phyloP scores from a whole-genome alignment of 371 early-diverging fungal species.

The Nematocida sp. region DNA sequence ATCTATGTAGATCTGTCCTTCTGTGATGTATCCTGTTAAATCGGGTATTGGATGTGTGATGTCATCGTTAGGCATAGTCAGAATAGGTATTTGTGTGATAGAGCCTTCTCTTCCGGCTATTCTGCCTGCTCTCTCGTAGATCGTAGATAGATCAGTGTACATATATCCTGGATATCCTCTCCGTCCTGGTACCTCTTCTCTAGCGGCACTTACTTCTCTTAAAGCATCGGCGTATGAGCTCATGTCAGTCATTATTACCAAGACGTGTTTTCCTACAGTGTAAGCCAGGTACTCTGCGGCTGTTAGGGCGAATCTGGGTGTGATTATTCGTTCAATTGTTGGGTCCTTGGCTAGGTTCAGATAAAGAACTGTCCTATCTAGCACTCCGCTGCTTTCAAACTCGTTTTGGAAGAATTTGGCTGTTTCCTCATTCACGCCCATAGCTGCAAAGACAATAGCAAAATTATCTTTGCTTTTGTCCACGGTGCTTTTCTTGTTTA shows the following conservation, averaged over 20 bases:
- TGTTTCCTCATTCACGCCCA: conserved; percentile 99
- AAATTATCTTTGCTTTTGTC: conserved; percentile 98
- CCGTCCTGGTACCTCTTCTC: conserved; percentile 99
- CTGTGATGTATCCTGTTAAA: conserved; percentile 99
- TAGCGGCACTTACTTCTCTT: conserved; percentile 95
- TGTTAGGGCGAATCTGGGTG: conserved; percentile 95
- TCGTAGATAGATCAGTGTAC: conserved; percentile 99
- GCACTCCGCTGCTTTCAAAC: conserved; percentile 97
- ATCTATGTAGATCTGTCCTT: conserved; percentile 99
- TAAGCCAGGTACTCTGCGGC: conserved; percentile 99
- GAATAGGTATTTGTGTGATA: conserved; percentile 98
- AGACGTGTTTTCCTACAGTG: conserved; percentile 96
- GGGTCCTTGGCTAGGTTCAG: conserved; percentile 99
- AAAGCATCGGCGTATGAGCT: conserved; percentile 99
- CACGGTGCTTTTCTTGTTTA: conserved; percentile 86
- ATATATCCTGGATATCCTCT: conserved; percentile 99
- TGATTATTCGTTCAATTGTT: conserved; percentile 99
- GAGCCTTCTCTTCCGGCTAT: conserved; percentile 97
- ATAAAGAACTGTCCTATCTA: conserved; percentile 95
- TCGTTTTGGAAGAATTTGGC: conserved; percentile 98
- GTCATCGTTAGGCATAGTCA: conserved; percentile 99
- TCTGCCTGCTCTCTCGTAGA: conserved; percentile 98
- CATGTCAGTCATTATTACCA: conserved; percentile 99
- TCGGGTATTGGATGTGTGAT: conserved; percentile 99
- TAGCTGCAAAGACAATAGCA: conserved; percentile 99